These are phyloP conservation scores for Fusarium oxysporum DNA, from an alignment of 2,329 filamentous ascomycete genomes.

Conservation along the genomic window DNA sequence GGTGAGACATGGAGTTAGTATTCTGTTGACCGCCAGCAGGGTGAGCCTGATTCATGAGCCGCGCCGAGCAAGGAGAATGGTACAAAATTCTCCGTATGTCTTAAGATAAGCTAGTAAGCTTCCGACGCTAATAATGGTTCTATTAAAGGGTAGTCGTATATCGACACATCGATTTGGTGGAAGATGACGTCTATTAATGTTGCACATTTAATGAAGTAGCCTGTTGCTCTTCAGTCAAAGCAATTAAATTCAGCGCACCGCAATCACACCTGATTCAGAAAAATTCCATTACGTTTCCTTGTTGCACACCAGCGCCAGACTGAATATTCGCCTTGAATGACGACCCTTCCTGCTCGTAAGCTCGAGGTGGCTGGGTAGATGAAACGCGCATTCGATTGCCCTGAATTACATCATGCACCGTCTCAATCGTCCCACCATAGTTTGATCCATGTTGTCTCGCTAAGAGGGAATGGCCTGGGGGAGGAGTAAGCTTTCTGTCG, in stretches of 20 bases:
- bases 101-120: too few relatives aligned
- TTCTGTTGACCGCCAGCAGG: background rate
- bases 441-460: background rate
- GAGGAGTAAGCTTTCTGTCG: accelerated
- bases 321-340: background rate
- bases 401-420: background rate
- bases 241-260: too few relatives aligned
- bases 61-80: accelerated
- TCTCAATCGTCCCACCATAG: background rate
- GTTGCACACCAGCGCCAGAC: background rate
- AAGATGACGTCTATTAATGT: background rate
- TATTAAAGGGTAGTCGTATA: accelerated
- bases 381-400: background rate
- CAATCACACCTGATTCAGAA: background rate
- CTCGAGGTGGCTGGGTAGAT: background rate
- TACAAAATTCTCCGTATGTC: background rate
- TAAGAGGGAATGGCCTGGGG: accelerated
- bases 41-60: too few relatives aligned
- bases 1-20: background rate
- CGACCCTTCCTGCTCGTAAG: background rate
- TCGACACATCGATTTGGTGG: accelerated
- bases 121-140: accelerated
- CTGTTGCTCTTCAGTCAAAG: background rate
- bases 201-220: background rate
- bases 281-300: background rate